Evolutionary conservation across 352 stramenopile species (phyloP), one percentile per base, ranked within the genome.

Genomic region (Phytophthora multivora): DNA sequence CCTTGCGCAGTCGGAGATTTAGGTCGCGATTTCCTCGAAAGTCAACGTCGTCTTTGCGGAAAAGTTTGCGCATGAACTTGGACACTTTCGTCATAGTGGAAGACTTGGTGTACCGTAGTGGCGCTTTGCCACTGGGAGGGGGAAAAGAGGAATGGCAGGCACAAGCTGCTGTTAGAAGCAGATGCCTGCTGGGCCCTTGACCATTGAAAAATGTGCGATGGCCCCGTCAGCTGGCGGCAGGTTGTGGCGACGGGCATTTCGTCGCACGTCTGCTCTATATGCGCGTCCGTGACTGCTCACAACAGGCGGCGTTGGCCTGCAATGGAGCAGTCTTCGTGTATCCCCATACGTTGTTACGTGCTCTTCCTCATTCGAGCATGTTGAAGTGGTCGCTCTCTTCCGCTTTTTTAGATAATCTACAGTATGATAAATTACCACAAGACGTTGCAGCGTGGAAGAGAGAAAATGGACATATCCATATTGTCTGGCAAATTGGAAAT

Each of bases 1-100:
- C 80, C 46, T 84, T 87, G 15, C 83, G 79, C 15, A 92, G 75
- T 54, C 75, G 70, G n/a, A 77, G 47, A 48, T 92, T 56, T 18
- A 83, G 51, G 13, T 61, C 39, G 4, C 54, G 66, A 10, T 63
- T 42, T 19, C 16, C 41, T 43, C 57, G 41, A 39, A 31, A 15
- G 15, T 38, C 41, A 16, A 39, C 55, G 12, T 53, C 39, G n/a
- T 74, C 47, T 55, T 73, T 69, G n/a, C 63, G 64, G 50, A 90
- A 84, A 18, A 90, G 36, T 51, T 73, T 71, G 21, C 75, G 70
- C 46, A 87, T 60, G 40, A 91, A 59, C 45, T 53, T 66, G 11
- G 63, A 77, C 54, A 89, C 68, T 15, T 68, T 75, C 19, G 63
- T 57, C 77, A 83, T 86, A 3, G 33, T 11, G 18, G 31, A 36